Evolutionary conservation across 208 protist genomes (phyloP), one percentile per base, ranked within the genome.

Genomic region (Acanthamoeba triangularis): DNA sequence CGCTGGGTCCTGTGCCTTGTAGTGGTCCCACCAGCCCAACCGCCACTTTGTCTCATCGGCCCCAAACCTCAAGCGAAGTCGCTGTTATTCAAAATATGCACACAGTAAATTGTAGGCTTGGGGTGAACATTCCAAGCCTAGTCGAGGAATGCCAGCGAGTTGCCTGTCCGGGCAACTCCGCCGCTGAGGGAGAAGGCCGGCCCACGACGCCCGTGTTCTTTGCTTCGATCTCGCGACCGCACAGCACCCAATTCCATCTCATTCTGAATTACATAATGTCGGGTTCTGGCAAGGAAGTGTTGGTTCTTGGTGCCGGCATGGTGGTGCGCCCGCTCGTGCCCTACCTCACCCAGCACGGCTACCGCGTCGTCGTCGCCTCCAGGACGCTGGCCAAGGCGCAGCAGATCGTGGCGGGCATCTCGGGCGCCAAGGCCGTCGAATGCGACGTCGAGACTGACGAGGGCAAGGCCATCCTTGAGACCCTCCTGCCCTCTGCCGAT

Each of bases 231-330:
- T 20, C 33, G 69, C 69, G 25, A 30, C 65, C 37, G 20, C 69
- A 78, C 69, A 44, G 13, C 28, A 41, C 61, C 7, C 61, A 30
- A 59, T 59, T 59, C 54, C 18, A 59, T 59, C 20, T 23, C 14
- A 59, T 59, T 69, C n/a, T 69, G 20, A 69, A 16, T 69, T 10
- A 25, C n/a, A 69, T 11, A 14, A 87, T 87, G 78, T 87, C 87
- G 61, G 25, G 61, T 33, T 30, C 20, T 33, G 87, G 87, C 56
- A 72, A 94, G 49, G 61, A 94, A 30, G 96, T 98, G 61, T 94
- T 98, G 33, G 74, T 98, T 76, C 87, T 98, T 30, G 97, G 97
- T 44, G 97, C 97, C 6, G 97, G 97, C 30, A 97, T 97, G 87
- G 96, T 98, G n/a, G 95, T 96, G 11, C 92, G 94, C 10, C 97